phyloP scores from a whole-genome alignment of 1,284 basidiomycete genomes.

The Boletus subluridellus region DNA sequence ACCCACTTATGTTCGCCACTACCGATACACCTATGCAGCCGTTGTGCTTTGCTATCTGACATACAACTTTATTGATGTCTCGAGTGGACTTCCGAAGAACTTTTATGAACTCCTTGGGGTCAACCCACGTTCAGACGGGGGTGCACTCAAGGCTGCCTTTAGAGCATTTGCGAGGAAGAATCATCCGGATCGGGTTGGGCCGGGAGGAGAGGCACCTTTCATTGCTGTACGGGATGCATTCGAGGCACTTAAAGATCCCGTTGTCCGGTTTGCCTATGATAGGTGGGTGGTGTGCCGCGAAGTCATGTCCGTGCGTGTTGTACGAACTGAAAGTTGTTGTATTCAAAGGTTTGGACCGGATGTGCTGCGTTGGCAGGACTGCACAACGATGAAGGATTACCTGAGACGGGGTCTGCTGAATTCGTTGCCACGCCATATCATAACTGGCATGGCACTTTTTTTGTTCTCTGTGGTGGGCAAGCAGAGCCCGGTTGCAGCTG shows the following conservation, averaged over 20 bases:
- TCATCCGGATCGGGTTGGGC: conserved; percentile 78
- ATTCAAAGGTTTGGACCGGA: conserved; percentile 67
- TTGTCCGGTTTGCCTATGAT: conserved; percentile 84
- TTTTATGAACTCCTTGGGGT: conserved; percentile 77
- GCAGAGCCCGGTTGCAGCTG: conserved; percentile 60
- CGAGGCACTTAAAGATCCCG: conserved; percentile 76
- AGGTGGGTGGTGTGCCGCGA: conserved; percentile 42
- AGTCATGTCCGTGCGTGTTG: neutral
- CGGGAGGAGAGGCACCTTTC: conserved; percentile 62
- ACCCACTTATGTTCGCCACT: conserved; percentile 48
- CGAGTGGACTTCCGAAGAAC: conserved; percentile 57
- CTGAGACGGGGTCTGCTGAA: conserved; percentile 65
- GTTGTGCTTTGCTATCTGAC: conserved; percentile 69
- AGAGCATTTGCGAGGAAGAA: conserved; percentile 67
- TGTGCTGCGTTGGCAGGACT: conserved; percentile 64
- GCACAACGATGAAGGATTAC: conserved; percentile 67
- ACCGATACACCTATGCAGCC: conserved; percentile 60
- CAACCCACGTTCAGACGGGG: conserved; percentile 57
- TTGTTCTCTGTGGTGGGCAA: conserved; percentile 62
- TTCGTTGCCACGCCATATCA: conserved; percentile 70
- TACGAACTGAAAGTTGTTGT: conserved; percentile 4
- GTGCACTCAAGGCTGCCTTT: conserved; percentile 68
- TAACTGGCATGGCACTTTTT: conserved; percentile 58
- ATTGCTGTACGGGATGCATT: conserved; percentile 73
- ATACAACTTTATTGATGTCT: conserved; percentile 59